Evolutionary conservation across 1,284 basidiomycete species (phyloP), one percentile per base, ranked within the genome.

Genomic region (Phellopilus nigrolimitatus): DNA sequence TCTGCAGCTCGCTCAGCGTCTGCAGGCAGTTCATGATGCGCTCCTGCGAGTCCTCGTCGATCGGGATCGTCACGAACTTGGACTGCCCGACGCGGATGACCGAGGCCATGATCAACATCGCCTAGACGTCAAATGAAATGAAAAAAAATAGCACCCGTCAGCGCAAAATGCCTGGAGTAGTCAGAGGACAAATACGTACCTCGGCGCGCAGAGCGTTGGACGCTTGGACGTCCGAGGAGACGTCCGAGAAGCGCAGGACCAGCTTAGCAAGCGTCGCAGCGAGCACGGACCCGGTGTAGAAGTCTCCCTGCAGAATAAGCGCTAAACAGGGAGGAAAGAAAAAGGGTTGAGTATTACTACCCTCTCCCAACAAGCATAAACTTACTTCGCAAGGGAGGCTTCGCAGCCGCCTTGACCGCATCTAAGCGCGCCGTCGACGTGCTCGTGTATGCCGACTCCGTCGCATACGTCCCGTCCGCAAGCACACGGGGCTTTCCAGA

Each of bases 41-140:
- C 69, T 99, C 97, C 60, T 84, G 88, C 21, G 93, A 95, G 68
- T 99, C 97, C 68, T 99, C 97, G 71, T 99, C 97, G 60, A 99
- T 99, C 12, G 91, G 89, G 1, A 88, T 86, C 0, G 89, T 83
- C 36, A 89, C 90, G 61, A 97, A 97, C 66, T 95, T 95, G 54
- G 91, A 95, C 71, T 98, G 95, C 36, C 97, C 97, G 43, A 98
- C 92, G 44, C 95, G 91, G 61, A 99, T 90, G 63, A 97, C 78
- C 13, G 92, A 97, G 2, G 93, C 88, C 95, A 99, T 98, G 65
- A 99, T 94, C 54, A 99, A 78, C 91, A 99, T 98, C 2, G 93
- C 86, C 86, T 90, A 57, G 3, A 47, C 3, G 42, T 47, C 19
- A 36, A 17, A 8, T 22, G 7, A 27, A 41, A 10, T 13, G 38